phyloP scores from a whole-genome alignment of 331 rosid species.

The Dryas integrifolia region DNA sequence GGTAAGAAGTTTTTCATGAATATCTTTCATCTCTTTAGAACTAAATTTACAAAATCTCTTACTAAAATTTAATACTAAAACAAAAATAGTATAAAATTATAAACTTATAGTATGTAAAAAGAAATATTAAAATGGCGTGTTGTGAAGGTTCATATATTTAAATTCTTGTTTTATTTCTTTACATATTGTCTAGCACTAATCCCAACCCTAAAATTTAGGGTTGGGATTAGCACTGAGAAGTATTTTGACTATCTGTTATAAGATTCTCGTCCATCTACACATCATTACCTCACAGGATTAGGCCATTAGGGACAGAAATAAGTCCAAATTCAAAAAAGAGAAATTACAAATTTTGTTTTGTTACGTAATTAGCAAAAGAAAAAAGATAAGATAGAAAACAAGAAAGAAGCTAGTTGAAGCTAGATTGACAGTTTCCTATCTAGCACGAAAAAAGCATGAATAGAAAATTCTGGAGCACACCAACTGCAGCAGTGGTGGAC shows the following conservation, averaged over 20 bases:
- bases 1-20: no score
- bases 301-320: neutral
- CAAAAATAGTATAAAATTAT: no score
- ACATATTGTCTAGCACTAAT: no score
- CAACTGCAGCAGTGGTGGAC: neutral
- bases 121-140: no score
- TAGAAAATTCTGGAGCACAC: neutral
- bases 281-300: neutral
- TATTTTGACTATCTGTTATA: neutral
- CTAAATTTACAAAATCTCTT: no score
- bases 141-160: no score
- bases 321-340: neutral
- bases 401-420: neutral
- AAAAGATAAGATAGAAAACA: conserved; percentile 8
- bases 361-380: neutral
- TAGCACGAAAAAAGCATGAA: neutral
- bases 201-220: no score
- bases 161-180: no score
- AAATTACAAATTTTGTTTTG: conserved; percentile 6
- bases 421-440: neutral
- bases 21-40: no score
- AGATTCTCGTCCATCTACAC: neutral
- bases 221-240: no score
- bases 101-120: no score
- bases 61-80: no score